A percentile compares a stretch with the other conserved stretches of the same genome.
Evolutionary conservation across 2,329 filamentous ascomycete genomes (phyloP).

Genomic region (Alternaria brassicicola): DNA sequence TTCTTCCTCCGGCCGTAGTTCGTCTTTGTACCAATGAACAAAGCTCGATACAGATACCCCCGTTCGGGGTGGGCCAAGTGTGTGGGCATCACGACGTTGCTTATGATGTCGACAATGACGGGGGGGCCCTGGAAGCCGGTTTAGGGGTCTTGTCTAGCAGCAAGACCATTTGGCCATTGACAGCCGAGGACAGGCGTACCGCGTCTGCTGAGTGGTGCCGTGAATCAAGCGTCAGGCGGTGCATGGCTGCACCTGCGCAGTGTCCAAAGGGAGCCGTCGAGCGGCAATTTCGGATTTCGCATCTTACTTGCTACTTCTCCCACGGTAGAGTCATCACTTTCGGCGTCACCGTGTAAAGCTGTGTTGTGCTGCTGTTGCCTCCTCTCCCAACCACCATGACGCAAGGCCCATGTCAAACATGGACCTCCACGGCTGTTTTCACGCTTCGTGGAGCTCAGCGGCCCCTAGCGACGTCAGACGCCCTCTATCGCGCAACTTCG

Average conservation of each 20-base stretch:
- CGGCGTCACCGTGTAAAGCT: neutral
- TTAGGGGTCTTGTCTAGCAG: constrained; percentile 23
- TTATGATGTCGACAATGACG: constrained; percentile 27
- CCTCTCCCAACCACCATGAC: constrained; percentile 1
- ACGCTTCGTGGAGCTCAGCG: neutral
- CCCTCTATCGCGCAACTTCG: neutral
- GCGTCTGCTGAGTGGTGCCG: constrained; percentile 9
- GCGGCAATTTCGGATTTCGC: neutral
- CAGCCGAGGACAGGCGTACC: neutral
- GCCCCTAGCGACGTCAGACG: constrained; percentile 11
- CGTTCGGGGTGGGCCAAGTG: constrained; percentile 6
- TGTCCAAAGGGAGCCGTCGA: constrained; percentile 3
- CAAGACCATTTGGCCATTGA: constrained; percentile 13
- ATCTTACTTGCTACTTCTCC: neutral
- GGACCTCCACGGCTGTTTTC: neutral
- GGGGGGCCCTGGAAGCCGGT: constrained; percentile 14
- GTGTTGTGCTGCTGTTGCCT: too few species aligned
- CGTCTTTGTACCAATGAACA: constrained; percentile 14
- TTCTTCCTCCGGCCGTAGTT: constrained; percentile 16
- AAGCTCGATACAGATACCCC: constrained; percentile 15
- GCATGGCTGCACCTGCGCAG: neutral
- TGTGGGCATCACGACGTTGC: constrained; percentile 8
- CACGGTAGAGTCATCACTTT: neutral
- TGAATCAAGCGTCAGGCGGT: constrained; percentile 1
- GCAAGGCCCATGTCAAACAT: neutral